Evolutionary conservation across 805 yeast species (phyloP), one percentile per base, ranked within the genome.

Genomic region (Lachancea mirantina): DNA sequence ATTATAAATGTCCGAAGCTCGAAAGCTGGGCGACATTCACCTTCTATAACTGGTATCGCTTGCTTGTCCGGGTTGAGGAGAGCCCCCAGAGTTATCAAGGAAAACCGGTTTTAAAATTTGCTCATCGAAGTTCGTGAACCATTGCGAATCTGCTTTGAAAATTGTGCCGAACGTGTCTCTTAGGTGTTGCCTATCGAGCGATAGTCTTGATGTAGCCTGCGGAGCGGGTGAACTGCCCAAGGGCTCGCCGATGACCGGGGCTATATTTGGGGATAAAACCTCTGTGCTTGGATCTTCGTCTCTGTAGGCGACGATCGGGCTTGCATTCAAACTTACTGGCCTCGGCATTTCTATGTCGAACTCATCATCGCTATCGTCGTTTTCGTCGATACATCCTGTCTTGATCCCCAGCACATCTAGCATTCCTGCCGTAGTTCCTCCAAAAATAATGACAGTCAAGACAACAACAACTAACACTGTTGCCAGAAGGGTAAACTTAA

Each of bases 401-500:
- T 82, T 80, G 46, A 92, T 94, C 28, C 94, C 92, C 45, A 92
- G 67, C 45, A 89, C 84, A 55, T 92, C 99, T 39, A 92, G 71
- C 99, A 92, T 92, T 27, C 95, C 84, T 1, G 98, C 96, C 0
- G 97, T 92, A 1, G 98, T 92, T 23, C 99, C 98, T 38, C 99
- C 99, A 57, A 92, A 92, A 18, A 92, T 70, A 35, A 92, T 88
- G 18, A 92, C 98, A 0, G 99, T 92, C 28, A 92, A 65, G 19
- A 92, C 98, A 8, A 92, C 99, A 15, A 89, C 97, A 9, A 94
- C 97, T 26, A 94, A 64, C 1, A 94, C 96, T 0, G 98, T 94
- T 3, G 98, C 99, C 34, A 89, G 62, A 33, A 92, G 64, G 0
- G 95, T 78, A 52, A 79, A 78, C 43, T 88, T 89, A 35, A 84